phyloP scores from a whole-genome alignment of 441 rosid species.

The Flueggea neowawraea region DNA sequence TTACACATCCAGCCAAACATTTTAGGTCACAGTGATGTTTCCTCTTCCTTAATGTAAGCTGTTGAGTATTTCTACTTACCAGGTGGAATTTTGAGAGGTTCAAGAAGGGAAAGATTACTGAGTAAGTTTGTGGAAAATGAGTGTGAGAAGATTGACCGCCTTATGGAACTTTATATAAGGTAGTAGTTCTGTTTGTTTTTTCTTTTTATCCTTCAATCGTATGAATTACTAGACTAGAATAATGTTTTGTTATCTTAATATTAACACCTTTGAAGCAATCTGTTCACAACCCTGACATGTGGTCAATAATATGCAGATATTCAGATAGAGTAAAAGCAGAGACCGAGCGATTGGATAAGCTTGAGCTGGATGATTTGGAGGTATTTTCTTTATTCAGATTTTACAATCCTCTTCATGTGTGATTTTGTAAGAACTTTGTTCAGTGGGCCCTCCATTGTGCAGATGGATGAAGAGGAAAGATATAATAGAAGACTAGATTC shows the following conservation, averaged over 20 bases:
- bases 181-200: constrained; percentile 20
- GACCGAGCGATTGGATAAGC: constrained; percentile 62
- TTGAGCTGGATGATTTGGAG: constrained; percentile 91
- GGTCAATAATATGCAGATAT: constrained; percentile 43
- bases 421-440: constrained; percentile 4
- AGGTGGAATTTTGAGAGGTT: constrained; percentile 93
- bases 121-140: constrained; percentile 93
- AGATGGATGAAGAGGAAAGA: constrained; percentile 95
- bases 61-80: constrained; percentile 13
- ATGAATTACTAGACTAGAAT: background rate
- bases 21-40: background rate
- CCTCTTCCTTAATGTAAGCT: background rate
- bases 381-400: constrained; percentile 29
- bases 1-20: background rate
- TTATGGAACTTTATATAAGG: constrained; percentile 92
- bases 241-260: background rate
- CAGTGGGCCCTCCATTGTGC: constrained; percentile 18
- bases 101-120: constrained; percentile 87
- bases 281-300: background rate
- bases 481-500: constrained; percentile 84
- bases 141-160: constrained; percentile 94
- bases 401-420: background rate
- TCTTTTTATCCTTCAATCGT: constrained; percentile 8
- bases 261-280: background rate
- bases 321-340: constrained; percentile 79